Evolutionary conservation across 2,329 filamentous ascomycete species (phyloP).

Genomic region (Penicillium polonicum): DNA sequence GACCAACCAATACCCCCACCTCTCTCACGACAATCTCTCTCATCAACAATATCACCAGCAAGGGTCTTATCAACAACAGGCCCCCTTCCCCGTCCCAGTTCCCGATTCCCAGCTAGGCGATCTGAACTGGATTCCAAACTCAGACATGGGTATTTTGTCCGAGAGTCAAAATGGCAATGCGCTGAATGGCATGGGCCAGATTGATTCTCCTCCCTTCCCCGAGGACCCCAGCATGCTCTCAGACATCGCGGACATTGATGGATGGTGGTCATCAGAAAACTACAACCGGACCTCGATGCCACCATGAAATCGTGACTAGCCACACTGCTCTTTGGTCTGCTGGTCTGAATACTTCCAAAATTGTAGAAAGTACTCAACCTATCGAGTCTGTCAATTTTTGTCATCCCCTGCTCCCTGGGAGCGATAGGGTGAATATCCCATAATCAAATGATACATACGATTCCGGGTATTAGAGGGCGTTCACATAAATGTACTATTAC

Average conservation of each 20-base stretch:
- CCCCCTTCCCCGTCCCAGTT: constrained; percentile 3
- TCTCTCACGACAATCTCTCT: constrained; percentile 7
- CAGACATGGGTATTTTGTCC: constrained; percentile 29
- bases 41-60: constrained; percentile 7
- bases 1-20: constrained; percentile 3
- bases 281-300: constrained; percentile 5
- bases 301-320: not conserved
- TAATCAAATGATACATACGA: not conserved
- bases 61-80: constrained; percentile 11
- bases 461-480: not conserved
- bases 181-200: not conserved
- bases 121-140: constrained; percentile 32
- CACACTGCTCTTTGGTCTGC: not conserved
- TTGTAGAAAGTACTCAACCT: no score
- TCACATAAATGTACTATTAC: not conserved
- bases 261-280: constrained; percentile 31
- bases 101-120: constrained; percentile 20
- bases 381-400: not conserved
- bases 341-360: not conserved
- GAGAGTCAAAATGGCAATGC: constrained; percentile 18
- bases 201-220: constrained; percentile 14
- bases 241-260: constrained; percentile 30
- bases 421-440: not conserved
- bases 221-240: constrained; percentile 20
- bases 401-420: not conserved